Conservation (phyloP, 169 alveolate genomes). For the Perkinsus chesapeaki region DNA sequence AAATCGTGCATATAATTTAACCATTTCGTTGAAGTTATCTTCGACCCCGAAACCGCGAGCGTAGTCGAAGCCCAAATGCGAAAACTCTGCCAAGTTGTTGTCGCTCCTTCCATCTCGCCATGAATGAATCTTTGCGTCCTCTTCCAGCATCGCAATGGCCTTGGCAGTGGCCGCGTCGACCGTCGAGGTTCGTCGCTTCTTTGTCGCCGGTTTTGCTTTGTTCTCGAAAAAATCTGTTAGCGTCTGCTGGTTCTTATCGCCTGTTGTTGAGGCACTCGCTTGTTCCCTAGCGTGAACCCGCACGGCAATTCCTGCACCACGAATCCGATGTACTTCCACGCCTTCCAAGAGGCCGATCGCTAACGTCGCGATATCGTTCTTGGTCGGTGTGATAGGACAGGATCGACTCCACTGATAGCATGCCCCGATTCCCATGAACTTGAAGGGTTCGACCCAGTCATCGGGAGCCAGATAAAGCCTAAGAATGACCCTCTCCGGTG, state of each 20-base stretch:
- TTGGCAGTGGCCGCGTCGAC: not conserved
- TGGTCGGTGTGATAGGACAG: not conserved
- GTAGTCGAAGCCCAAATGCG: not conserved
- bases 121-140: not conserved
- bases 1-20: not conserved
- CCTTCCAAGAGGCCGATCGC: not conserved
- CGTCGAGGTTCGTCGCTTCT: not conserved
- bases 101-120: not conserved
- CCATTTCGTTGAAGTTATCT: not conserved
- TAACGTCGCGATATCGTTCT: not conserved
- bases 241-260: not conserved
- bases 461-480: not conserved
- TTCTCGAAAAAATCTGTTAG: not conserved
- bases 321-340: not conserved
- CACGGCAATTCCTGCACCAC: not conserved
- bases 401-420: not conserved
- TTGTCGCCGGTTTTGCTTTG: not conserved
- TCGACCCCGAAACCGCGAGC: not conserved
- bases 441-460: not conserved
- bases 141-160: not conserved
- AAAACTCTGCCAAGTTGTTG: not conserved
- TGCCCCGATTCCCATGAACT: not conserved
- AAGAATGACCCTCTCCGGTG: not conserved
- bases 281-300: not conserved
- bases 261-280: not conserved